A percentile compares a stretch with the other conserved stretches of the same genome.
Evolutionary conservation across 768 basidiomycete species (phyloP).

Genomic region (Psilocybe azurescens): DNA sequence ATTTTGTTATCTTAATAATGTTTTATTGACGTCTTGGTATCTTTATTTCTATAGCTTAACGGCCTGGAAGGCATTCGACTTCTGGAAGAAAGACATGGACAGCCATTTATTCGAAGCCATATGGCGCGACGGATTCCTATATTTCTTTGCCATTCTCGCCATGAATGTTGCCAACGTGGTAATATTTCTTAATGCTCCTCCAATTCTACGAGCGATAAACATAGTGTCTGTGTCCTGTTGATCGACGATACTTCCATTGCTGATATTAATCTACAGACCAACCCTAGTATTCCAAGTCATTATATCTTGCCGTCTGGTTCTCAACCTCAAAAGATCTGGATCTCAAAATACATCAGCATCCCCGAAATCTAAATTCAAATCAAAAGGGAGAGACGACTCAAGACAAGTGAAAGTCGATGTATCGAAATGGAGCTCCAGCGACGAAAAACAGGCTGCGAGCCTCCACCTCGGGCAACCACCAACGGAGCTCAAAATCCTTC

Average conservation of each 20-base stretch:
- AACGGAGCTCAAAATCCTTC: not conserved
- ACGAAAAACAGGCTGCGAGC: no score
- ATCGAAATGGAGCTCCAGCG: no score
- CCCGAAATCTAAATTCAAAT: not conserved
- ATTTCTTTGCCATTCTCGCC: slow-evolving; percentile 31
- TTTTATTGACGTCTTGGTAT: not conserved
- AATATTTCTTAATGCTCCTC: slow-evolving; percentile 24
- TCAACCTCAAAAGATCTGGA: slow-evolving; percentile 5
- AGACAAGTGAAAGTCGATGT: no score
- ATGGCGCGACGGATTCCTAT: slow-evolving; percentile 28
- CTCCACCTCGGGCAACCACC: not conserved
- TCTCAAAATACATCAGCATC: not conserved
- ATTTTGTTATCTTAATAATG: slow-evolving; percentile 8
- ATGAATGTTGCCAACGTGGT: slow-evolving; percentile 30
- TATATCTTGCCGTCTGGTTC: slow-evolving; percentile 10
- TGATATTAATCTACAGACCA: not conserved
- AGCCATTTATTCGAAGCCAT: slow-evolving; percentile 17
- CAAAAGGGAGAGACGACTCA: no score
- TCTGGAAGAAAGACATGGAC: slow-evolving; percentile 16
- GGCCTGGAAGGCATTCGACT: slow-evolving; percentile 19
- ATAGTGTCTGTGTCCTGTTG: slow-evolving; percentile 10
- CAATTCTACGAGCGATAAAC: slow-evolving; percentile 23
- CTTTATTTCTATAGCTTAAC: slow-evolving; percentile 12
- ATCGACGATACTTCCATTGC: no score
- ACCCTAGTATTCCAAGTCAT: slow-evolving; percentile 7